A percentile compares a stretch with the other conserved stretches of the same genome.
Conservation (phyloP, 306 rosid genomes). For the Prinsepia uniflora region DNA sequence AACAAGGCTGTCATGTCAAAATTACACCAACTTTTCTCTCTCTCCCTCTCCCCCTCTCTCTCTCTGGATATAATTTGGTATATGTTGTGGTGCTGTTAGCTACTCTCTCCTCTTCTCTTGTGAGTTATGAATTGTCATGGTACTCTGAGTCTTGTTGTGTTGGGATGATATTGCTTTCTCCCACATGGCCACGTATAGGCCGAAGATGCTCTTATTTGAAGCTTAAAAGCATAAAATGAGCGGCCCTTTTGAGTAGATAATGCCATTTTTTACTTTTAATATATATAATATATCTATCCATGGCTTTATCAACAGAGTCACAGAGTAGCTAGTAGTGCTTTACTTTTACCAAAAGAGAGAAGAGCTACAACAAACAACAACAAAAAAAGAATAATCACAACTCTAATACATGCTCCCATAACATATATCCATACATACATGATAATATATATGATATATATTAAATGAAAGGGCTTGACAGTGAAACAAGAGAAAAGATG, state of each 20-base stretch:
- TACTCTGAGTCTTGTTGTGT: conserved; percentile 2
- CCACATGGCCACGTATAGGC: conserved; percentile 91
- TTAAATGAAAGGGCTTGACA: conserved; percentile 29
- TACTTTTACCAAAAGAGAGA: conserved; percentile 77
- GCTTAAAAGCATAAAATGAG: conserved; percentile 87
- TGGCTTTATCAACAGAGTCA: conserved; percentile 48
- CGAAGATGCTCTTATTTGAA: conserved; percentile 83
- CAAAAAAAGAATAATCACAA: conserved; percentile 20
- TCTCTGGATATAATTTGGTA: neutral
- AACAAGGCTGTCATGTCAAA: conserved; percentile 92
- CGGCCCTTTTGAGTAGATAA: conserved; percentile 98
- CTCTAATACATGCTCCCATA: conserved; percentile 36
- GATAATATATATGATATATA: no score
- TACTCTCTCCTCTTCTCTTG: conserved; percentile 23
- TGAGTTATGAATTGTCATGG: no score
- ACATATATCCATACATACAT: neutral
- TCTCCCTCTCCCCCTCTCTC: conserved; percentile 30
- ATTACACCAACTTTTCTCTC: conserved; percentile 66
- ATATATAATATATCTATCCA: neutral
- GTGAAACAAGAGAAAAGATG: conserved; percentile 48
- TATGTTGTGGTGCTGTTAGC: no score
- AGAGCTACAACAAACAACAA: conserved; percentile 16
- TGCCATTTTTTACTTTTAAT: conserved; percentile 97
- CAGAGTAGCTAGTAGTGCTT: conserved; percentile 38
- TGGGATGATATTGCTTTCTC: conserved; percentile 56